Percentiles rank a stretch among this genome's conserved stretches.
These are phyloP conservation scores for Mycena sp. DNA, from an alignment of 1,284 basidiomycete genomes.

Conservation along the genomic window DNA sequence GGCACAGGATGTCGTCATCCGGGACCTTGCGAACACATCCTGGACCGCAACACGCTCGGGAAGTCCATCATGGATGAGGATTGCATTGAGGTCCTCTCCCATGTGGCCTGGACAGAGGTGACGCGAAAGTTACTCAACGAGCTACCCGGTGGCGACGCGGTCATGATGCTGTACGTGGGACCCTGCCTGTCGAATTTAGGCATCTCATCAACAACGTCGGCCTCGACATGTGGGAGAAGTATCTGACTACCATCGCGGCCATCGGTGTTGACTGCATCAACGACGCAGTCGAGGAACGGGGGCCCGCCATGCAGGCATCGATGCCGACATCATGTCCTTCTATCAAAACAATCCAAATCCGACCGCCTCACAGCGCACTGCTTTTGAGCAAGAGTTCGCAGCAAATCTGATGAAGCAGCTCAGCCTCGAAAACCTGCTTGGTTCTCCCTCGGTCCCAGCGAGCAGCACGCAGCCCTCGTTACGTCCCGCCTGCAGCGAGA, in stretches of 20 bases:
- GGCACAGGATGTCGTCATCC: not conserved
- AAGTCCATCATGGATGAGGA: not conserved
- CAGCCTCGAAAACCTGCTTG: too few relatives aligned
- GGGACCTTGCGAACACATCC: not conserved
- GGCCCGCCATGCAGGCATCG: too few relatives aligned
- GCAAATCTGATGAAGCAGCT: too few relatives aligned
- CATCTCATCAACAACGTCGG: not conserved
- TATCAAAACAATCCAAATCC: too few relatives aligned
- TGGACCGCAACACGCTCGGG: not conserved
- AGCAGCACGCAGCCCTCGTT: not conserved
- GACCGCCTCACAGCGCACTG: too few relatives aligned
- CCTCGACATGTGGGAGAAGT: not conserved
- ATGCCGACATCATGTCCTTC: too few relatives aligned
- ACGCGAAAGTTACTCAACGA: not conserved
- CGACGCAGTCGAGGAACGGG: not conserved
- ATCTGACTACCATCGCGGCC: not conserved
- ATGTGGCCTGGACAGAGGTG: not conserved
- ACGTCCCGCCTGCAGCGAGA: not conserved
- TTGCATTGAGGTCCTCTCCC: not conserved
- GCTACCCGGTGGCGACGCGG: not conserved
- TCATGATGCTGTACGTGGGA: not conserved
- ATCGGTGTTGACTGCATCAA: not conserved
- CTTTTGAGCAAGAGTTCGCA: too few relatives aligned
- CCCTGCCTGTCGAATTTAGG: not conserved
- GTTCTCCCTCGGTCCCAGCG: too few relatives aligned